These are phyloP conservation scores for Geranium brycei DNA, from an alignment of 345 rosid species.

Conservation along the genomic window DNA sequence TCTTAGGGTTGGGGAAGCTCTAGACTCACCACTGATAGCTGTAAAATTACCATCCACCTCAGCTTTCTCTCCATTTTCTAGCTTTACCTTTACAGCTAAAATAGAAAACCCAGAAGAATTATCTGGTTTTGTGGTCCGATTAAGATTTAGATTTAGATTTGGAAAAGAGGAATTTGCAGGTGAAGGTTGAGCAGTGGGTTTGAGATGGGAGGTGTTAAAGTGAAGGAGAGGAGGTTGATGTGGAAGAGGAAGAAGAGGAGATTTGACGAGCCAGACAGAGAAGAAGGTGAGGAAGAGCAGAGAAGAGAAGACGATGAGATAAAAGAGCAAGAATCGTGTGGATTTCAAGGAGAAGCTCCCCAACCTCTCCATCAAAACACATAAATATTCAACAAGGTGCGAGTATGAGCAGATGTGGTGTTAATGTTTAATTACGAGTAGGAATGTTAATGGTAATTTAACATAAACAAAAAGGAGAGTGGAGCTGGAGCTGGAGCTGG, in stretches of 20 bases:
- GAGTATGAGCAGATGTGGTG: too few relatives aligned
- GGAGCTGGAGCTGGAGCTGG: background rate
- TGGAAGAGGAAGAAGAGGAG: constrained; percentile 39
- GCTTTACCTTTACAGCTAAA: background rate
- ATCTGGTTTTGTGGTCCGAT: constrained; percentile 18
- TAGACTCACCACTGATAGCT: constrained; percentile 12
- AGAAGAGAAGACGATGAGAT: constrained; percentile 42
- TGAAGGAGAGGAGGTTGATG: constrained; percentile 21
- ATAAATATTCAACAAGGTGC: too few relatives aligned
- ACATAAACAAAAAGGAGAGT: background rate
- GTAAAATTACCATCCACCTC: constrained; percentile 13
- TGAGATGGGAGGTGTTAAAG: constrained; percentile 20
- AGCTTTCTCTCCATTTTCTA: constrained; percentile 3
- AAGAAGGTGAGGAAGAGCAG: constrained; percentile 41
- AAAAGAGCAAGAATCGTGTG: constrained; percentile 38
- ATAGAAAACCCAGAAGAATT: constrained; percentile 33
- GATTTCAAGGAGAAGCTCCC: constrained; percentile 62
- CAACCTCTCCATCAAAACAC: constrained; percentile 57
- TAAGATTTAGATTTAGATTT: constrained; percentile 15
- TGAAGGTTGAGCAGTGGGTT: constrained; percentile 9
- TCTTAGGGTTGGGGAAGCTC: constrained; percentile 9
- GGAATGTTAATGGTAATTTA: too few relatives aligned
- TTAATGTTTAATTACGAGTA: too few relatives aligned
- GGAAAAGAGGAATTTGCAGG: constrained; percentile 17
- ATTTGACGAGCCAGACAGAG: constrained; percentile 41